Percentiles rank a stretch among this genome's conserved stretches.
These are phyloP conservation scores for Oidium heveae DNA, from an alignment of 2,329 filamentous ascomycete species.

Conservation along the genomic window DNA sequence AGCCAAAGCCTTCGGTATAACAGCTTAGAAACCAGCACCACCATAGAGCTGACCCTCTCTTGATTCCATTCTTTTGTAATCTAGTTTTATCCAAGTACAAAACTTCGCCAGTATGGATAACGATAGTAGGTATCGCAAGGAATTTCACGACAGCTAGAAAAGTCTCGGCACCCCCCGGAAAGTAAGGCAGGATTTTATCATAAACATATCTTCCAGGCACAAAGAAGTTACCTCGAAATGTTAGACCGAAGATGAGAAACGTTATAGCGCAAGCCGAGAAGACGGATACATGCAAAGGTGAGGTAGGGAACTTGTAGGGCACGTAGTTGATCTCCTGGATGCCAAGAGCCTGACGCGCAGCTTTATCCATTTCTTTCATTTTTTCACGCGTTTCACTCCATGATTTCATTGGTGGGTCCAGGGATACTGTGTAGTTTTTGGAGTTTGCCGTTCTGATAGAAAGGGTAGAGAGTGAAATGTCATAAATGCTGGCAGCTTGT, in stretches of 20 bases:
- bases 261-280: conserved; percentile 30
- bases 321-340: conserved; percentile 20
- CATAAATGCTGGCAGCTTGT: conserved; percentile 32
- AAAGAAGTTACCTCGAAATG: conserved; percentile 21
- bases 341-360: conserved; percentile 31
- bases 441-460: conserved; percentile 27
- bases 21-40: conserved; percentile 26
- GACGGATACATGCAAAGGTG: conserved; percentile 21
- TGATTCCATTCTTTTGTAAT: conserved; percentile 23
- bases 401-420: conserved; percentile 44
- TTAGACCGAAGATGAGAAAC: conserved; percentile 23
- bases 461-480: conserved; percentile 39
- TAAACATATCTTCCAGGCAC: conserved; percentile 25
- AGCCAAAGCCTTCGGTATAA: conserved; percentile 27
- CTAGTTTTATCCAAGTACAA: conserved; percentile 23
- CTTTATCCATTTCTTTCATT: conserved; percentile 46
- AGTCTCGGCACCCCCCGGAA: conserved; percentile 31
- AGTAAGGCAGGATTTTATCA: conserved; percentile 22
- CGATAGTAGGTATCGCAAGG: conserved; percentile 32
- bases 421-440: conserved; percentile 26
- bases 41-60: conserved; percentile 21
- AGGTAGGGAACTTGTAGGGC: conserved; percentile 15
- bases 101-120: conserved; percentile 41
- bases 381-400: conserved; percentile 43
- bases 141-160: conserved; percentile 32